Conservation (phyloP, 768 basidiomycete species). For the Tulasnella sp. region DNA sequence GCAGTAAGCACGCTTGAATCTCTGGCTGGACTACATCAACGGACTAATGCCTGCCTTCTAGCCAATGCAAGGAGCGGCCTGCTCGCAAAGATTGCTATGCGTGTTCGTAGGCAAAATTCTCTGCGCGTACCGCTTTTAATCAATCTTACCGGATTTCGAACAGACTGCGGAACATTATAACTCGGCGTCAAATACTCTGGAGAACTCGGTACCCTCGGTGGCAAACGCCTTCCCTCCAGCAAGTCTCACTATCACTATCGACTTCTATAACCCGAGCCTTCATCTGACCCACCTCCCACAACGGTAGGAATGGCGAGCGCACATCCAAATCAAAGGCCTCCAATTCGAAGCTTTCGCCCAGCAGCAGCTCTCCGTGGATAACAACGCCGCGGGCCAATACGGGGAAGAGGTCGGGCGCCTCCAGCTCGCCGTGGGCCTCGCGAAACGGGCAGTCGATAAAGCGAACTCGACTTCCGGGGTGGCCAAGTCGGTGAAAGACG, state of each 20-base stretch:
- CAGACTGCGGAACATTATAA: constrained; percentile 58
- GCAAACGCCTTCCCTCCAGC: constrained; percentile 20
- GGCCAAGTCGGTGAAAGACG: constrained; percentile 52
- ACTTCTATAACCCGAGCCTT: background rate
- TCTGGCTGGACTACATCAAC: background rate
- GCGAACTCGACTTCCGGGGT: constrained; percentile 37
- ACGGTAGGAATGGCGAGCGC: constrained; percentile 61
- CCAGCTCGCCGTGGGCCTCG: constrained; percentile 48
- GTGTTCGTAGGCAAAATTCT: constrained; percentile 30
- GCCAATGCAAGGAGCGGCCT: constrained; percentile 70
- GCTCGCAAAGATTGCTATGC: constrained; percentile 70
- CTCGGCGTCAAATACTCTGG: constrained; percentile 28
- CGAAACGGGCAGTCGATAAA: constrained; percentile 57
- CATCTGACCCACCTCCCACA: background rate
- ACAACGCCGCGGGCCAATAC: constrained; percentile 63
- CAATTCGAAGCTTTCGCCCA: constrained; percentile 89
- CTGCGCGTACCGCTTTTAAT: background rate
- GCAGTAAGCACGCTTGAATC: constrained; percentile 46
- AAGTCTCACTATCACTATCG: background rate
- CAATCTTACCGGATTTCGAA: background rate
- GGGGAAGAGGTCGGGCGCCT: constrained; percentile 79
- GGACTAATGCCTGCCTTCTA: constrained; percentile 19
- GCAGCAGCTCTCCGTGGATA: constrained; percentile 79
- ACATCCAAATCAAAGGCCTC: constrained; percentile 66
- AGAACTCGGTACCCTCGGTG: constrained; percentile 21